Base-by-base conservation (phyloP, 306 rosid genomes). In the Trichosanthes truncata region DNA sequence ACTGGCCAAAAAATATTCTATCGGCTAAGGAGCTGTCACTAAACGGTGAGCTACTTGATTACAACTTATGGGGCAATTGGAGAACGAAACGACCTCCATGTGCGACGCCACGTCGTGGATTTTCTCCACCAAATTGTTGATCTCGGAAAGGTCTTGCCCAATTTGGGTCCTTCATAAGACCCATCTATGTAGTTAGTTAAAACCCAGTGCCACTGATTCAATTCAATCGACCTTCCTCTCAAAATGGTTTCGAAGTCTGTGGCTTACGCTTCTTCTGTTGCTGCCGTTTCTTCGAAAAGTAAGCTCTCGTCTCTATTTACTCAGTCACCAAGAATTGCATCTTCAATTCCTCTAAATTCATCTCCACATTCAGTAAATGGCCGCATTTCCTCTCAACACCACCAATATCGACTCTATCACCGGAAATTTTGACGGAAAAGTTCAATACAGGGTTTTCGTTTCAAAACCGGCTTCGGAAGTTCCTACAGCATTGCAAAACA, bases 401-500 rank as follows among this genome's bases (percentile, higher is more conserved):
- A 13, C 9, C 31, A 3, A 60, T 15, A 40, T 15, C 71, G 66
- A 45, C 77, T 41, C 7, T 41, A 35, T 55, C 84, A 9, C 78
- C 73, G 71, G 29, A 26, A 40, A 67, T 57, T 74, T 23, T 51
- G 12, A 41, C 78, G 18, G 13, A 67, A 77, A 35, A 20, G 56
- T 43, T 29, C 26, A n/a, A n/a, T 59, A 43, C 53, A 41, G 26
- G 52, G 21, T 76, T 26, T 69, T 31, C 81, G 65, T 21, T 15
- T 74, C 84, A 41, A 25, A 25, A 65, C 66, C 79, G 35, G 45
- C 84, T 77, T 15, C 31, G 40, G 38, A 79, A 9, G 9, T 79
- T 88, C 81, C 82, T 86, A 18, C 72, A 79, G 1, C 63, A 41
- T 65, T 86, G 82, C 65, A 82, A 61, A 53, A 82, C 76, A 7